Evolutionary conservation across 768 basidiomycete species (phyloP).

Genomic region (Mrakia blollopis): DNA sequence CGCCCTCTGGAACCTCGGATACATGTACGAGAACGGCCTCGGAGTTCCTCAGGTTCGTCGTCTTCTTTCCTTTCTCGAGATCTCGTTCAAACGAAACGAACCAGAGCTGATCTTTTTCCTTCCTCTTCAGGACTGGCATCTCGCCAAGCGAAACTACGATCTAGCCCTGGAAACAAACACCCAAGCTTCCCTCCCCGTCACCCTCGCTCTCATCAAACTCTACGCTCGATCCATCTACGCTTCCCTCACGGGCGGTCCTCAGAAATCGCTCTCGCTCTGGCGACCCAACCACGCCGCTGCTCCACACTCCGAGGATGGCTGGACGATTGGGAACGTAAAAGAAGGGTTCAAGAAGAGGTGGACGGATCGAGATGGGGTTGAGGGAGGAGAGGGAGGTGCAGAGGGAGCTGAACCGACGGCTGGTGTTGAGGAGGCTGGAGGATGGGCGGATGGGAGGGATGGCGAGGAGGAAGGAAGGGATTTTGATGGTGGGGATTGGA

Average conservation of each 20-base stretch:
- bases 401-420: background rate
- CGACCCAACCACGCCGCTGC: background rate
- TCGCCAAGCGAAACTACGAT: slow-evolving; percentile 95
- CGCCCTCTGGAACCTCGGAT: slow-evolving; percentile 97
- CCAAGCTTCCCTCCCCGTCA: slow-evolving; percentile 84
- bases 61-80: background rate
- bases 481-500: slow-evolving; percentile 20
- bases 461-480: background rate
- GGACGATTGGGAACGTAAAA: slow-evolving; percentile 15
- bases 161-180: slow-evolving; percentile 75
- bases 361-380: background rate
- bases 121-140: slow-evolving; percentile 74
- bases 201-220: slow-evolving; percentile 72
- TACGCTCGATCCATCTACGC: slow-evolving; percentile 81
- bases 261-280: slow-evolving; percentile 21
- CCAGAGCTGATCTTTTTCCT: background rate
- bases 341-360: slow-evolving; percentile 21
- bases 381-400: background rate
- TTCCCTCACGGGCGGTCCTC: slow-evolving; percentile 57
- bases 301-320: background rate
- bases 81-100: background rate
- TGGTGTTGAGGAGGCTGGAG: too few relatives aligned
- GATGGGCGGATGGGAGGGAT: too few relatives aligned
- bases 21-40: slow-evolving; percentile 97
- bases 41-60: slow-evolving; percentile 79